These are phyloP conservation scores for Ulota crispa DNA, from an alignment of 225 moss, liverwort and hornwort genomes.

Conservation along the genomic window DNA sequence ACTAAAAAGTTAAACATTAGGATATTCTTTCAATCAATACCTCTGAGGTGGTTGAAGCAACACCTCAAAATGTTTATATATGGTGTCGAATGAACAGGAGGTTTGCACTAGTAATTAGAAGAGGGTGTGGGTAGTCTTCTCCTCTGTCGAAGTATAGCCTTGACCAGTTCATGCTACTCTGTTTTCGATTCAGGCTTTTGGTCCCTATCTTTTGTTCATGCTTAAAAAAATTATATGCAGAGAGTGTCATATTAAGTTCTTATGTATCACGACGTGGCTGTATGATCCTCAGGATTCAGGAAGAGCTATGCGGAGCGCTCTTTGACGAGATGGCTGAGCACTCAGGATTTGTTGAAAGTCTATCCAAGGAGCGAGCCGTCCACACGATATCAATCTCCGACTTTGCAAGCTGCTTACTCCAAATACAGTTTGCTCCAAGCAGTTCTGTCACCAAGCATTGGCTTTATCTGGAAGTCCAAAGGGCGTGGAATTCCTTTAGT, in stretches of 20 bases:
- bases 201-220: neutral
- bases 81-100: neutral
- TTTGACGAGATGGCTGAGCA: constrained; percentile 39
- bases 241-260: neutral
- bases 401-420: constrained; percentile 42
- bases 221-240: too few relatives aligned
- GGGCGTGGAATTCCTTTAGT: constrained; percentile 32
- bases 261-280: neutral
- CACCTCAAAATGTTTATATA: neutral
- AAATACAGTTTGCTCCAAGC: constrained; percentile 19
- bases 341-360: constrained; percentile 20
- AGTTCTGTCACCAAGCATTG: constrained; percentile 25
- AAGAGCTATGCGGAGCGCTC: constrained; percentile 35
- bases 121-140: neutral
- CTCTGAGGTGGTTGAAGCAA: neutral
- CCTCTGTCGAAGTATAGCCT: neutral
- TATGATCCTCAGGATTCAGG: constrained; percentile 36
- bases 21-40: neutral
- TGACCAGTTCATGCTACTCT: neutral
- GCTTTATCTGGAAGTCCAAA: constrained; percentile 22
- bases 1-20: too few relatives aligned
- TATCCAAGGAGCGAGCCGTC: constrained; percentile 28
- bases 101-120: neutral
- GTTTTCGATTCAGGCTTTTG: neutral
- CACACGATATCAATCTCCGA: constrained; percentile 43